Evolutionary conservation across 106 monocot species (phyloP), one percentile per base, ranked within the genome.

Genomic region (Phalaenopsis equestris): DNA sequence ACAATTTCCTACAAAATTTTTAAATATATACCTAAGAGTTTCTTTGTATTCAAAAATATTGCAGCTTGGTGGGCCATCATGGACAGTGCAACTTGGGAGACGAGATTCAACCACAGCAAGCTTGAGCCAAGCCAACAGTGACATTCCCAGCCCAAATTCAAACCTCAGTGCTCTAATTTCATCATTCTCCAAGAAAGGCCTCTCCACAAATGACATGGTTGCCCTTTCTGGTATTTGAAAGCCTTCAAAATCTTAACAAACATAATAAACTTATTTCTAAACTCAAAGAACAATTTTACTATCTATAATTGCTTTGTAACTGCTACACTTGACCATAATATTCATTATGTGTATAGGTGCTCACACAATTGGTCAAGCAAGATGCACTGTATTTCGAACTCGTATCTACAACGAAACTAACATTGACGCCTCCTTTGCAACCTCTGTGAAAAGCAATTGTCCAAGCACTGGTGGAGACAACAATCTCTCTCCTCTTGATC

Each of bases 21-120:
- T 30, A 30, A 30, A 30, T 30, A 30, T 0, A 30, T 30, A 0
- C 30, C 30, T 30, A 30, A 30, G 0, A 30, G 30, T 30, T 30
- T 30, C 30, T 30, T 30, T 30, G 30, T 30, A 30, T 30, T 30
- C 30, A 0, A 30, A 30, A 30, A 30, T 30, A 30, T 30, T 30
- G 30, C 30, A 96, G 93, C 68, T 93, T 41, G 93, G 96, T 64
- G 93, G 96, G 0, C 93, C 91, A 18, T 55, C 84, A 76, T 96
- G 93, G 93, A 83, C 81, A 1, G 93, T 96, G 75, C 57, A 42
- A 16, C 72, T 96, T 3, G 93, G 96, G 42, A 86, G 95, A 65
- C 85, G 93, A 67, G 96, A 96, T 74, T 80, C 93, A 23, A 88
- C 79, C 3, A 93, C 90, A 0, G 91, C 93, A 38, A 93, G 89